These are phyloP conservation scores for Apiospora aurea DNA, from an alignment of 2,329 filamentous ascomycete genomes.

Conservation along the genomic window DNA sequence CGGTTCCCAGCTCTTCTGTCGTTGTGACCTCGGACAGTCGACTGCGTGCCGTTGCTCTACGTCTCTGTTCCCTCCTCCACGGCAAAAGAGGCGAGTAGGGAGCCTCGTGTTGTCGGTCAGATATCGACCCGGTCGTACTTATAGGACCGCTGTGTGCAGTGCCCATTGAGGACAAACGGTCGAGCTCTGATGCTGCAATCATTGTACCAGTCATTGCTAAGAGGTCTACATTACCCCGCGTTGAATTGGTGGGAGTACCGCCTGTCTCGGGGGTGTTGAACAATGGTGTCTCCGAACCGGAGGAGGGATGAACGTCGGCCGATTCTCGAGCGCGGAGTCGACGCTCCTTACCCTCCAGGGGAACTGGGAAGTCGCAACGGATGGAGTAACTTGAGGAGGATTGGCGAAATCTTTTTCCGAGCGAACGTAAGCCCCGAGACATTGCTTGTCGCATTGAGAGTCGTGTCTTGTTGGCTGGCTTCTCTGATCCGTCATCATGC, in stretches of 20 bases:
- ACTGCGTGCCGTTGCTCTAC: constrained; percentile 35
- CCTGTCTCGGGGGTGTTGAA: constrained; percentile 40
- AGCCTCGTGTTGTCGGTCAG: neutral
- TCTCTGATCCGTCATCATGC: neutral
- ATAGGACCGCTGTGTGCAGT: neutral
- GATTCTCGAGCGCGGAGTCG: constrained; percentile 39
- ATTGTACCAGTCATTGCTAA: constrained; percentile 37
- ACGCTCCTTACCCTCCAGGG: constrained; percentile 36
- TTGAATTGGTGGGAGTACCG: constrained; percentile 25
- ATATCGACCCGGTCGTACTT: neutral
- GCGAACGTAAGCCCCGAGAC: constrained; percentile 33
- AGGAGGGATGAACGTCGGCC: constrained; percentile 39
- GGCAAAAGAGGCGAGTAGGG: constrained; percentile 24
- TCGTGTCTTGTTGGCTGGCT: neutral
- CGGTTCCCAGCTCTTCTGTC: constrained; percentile 33
- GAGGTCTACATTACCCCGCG: constrained; percentile 31
- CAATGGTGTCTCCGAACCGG: constrained; percentile 38
- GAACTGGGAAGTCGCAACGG: constrained; percentile 38
- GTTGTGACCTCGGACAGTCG: constrained; percentile 42
- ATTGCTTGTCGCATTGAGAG: constrained; percentile 31
- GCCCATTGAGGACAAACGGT: constrained; percentile 34
- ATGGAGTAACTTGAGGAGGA: constrained; percentile 38
- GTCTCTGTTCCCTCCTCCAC: constrained; percentile 31
- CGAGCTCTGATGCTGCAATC: constrained; percentile 38
- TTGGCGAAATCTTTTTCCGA: constrained; percentile 34